Percentiles rank a stretch among this genome's conserved stretches.
These are phyloP conservation scores for Aspergillus fumigatiaffinis DNA, from an alignment of 2,329 filamentous ascomycete genomes.

Conservation along the genomic window DNA sequence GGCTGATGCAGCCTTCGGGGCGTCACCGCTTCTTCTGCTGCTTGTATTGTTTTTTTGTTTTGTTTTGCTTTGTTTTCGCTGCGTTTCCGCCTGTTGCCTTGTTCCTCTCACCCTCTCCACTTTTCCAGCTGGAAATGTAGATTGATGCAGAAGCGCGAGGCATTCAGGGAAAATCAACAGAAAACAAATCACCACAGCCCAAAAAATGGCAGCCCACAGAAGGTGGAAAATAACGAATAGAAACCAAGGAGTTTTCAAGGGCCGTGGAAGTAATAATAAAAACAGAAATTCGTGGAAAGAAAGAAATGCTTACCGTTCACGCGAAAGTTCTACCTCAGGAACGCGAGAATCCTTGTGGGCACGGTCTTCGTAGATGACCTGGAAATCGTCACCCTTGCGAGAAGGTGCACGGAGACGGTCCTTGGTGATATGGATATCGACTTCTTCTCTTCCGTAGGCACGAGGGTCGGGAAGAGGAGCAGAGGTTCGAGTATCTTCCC, in stretches of 20 bases:
- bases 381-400: slow-evolving; percentile 6
- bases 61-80: neutral
- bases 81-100: neutral
- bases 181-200: neutral
- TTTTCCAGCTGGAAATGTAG: neutral
- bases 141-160: neutral
- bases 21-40: neutral
- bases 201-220: neutral
- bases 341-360: slow-evolving; percentile 32
- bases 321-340: slow-evolving; percentile 48
- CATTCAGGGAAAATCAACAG: neutral
- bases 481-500: slow-evolving; percentile 86
- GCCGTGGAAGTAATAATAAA: slow-evolving; percentile 12
- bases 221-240: slow-evolving; percentile 1
- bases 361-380: slow-evolving; percentile 31
- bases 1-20: neutral
- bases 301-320: slow-evolving; percentile 47
- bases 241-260: slow-evolving; percentile 7
- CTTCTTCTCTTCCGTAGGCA: slow-evolving; percentile 76
- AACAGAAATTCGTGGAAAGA: slow-evolving; percentile 6
- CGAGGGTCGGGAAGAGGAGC: slow-evolving; percentile 61
- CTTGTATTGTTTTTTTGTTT: neutral
- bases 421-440: slow-evolving; percentile 67
- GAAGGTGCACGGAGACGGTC: slow-evolving; percentile 5
- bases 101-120: neutral